Base-by-base conservation (phyloP, 2,329 filamentous ascomycete genomes). In the Xylaria sp. region DNA sequence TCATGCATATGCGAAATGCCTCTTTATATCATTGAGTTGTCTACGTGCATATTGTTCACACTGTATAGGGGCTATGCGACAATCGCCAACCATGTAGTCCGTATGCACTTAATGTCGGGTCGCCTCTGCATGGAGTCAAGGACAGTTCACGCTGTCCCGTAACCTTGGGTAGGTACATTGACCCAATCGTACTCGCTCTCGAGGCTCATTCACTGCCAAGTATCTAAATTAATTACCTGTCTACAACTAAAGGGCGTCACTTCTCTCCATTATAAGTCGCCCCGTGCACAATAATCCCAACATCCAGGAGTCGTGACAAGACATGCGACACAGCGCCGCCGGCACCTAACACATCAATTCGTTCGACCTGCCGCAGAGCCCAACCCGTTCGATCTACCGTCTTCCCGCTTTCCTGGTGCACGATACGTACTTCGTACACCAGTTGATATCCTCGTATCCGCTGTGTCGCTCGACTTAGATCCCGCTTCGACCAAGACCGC, bases 251-350 rank as follows among this genome's bases (percentile, higher is more conserved):
- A 46, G 9, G n/a, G 16, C 8, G 4, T 30, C 42, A 46, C 53
- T 10, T 49, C 23, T 30, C 51, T 47, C 42, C 37, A 18, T 51
- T 49, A 11, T 30, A 19, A 46, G n/a, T 42, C 16, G 37, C 30
- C 54, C 34, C 16, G 23, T 19, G 46, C 50, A 37, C 39, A 35
- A 6, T 37, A 44, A 54, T 50, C 23, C 5, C 53, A 56, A 52
- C 52, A 42, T 55, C 55, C 57, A 35, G n/a, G 60, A 60, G 52
- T 35, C 54, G 18, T 51, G 51, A 60, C 52, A 59, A 57, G 23
- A 54, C 57, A 62, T 63, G 59, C 62, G 55, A 59, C 53, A 59
- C 58, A 16, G 34, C 42, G 52, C 53, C 8, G 49, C 54, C 44
- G 57, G 39, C 57, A 51, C 47, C 39, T 54, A 51, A 56, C 55